Base-by-base conservation (phyloP, 345 rosid species). In the Crucihimalaya himalaica region DNA sequence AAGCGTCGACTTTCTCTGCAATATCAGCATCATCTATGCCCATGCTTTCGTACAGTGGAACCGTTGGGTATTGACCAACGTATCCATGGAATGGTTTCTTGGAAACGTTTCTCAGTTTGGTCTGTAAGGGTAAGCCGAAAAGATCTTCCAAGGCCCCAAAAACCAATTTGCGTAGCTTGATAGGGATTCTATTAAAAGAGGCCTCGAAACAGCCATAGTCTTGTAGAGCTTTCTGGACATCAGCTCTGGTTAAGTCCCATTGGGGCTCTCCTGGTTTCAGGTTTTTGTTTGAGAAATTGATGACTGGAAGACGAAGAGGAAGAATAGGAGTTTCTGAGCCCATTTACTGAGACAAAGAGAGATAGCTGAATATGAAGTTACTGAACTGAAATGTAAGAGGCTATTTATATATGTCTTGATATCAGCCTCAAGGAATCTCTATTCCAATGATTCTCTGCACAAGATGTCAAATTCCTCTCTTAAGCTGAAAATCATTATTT, bases 161-260 rank as follows among this genome's bases (percentile, higher is more conserved):
- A 27, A 84, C 29, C 0, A 74, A 70, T 52, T 78, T 75, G 8
- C 80, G 61, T 15, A 72, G 68, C 31, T 83, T 88, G 8, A 52
- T 0, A 0, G 92, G 81, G 63, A 75, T 70, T 53, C 18, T 76
- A 52, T 84, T 45, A 43, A 82, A 85, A 54, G 60, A 66, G 0
- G 89, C 96, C 74, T 89, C 93, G 25, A 89, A 89, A 66, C 87
- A 86, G 16, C 96, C 93, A 20, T 80, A 84, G 28, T 85, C 82
- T 73, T 85, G 86, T 3, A 87, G 79, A 10, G 91, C 85, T 79
- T 66, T 46, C 16, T 71, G 47, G 65, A 86, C 86, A 31, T 77
- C 58, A 58, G 66, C 65, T 75, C 66, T 80, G 68, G 79, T 75
- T 15, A 40, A 61, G 25, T 67, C 79, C 88, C 90, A 89, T 55